Evolutionary conservation across 1,139 yeast genomes (phyloP), one percentile per base, ranked within the genome.

Genomic region (Candida anutae): DNA sequence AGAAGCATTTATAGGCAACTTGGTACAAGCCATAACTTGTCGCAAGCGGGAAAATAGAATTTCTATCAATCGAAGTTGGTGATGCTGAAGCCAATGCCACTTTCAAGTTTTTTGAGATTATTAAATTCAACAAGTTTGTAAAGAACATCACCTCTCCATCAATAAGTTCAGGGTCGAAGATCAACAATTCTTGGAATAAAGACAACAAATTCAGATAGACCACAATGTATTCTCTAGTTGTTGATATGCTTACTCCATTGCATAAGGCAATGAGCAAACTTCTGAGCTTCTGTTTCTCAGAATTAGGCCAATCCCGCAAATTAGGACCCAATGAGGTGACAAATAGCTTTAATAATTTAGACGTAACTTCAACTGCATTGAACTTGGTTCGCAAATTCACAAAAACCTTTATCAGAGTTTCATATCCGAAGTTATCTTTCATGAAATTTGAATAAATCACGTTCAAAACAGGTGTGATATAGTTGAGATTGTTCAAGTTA

Each of bases 401-500:
- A 20, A 55, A 44, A 1, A 47, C 37, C 18, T 42, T 45, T 27
- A 47, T 55, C 1, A 33, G 26, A 8, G 49, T 35, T 21, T 50
- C 55, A 29, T 53, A 50, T 11, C 83, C 78, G 46, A 71, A 85
- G 1, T 62, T 47, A 28, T 58, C 58, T 21, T 48, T 45, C 24
- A 62, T 39, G 35, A 77, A 87, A 31, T 68, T 59, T 1, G 62
- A 37, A 42, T 68, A 67, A 2, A 79, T 44, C 12, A 50, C 53
- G 26, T 62, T 62, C 28, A 83, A 40, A 1, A 70, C 45, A 1
- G 53, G 48, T 1, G 83, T 52, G 1, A 78, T 55, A 27, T 65
- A 61, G 6, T 61, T 40, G 20, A 55, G 58, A 30, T 73, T 65
- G 8, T 74, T 72, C 26, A 73, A 48, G 31, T 77, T 81, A 23